phyloP scores from a whole-genome alignment of 2,329 filamentous ascomycete species.

The Xylaria sp. region DNA sequence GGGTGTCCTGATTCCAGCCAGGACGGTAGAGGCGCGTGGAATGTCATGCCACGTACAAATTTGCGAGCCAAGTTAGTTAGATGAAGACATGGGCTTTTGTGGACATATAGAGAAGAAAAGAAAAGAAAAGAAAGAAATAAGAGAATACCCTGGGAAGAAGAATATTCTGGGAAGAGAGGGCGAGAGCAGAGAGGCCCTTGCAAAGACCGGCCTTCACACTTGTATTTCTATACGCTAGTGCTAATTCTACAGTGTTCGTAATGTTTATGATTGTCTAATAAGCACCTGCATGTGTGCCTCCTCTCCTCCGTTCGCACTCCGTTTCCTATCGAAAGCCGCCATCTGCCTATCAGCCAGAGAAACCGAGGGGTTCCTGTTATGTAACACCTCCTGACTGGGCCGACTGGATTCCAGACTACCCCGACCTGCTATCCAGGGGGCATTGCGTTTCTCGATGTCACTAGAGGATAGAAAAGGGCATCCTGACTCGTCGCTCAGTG shows the following conservation, averaged over 20 bases:
- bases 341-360: background rate
- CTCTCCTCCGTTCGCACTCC: background rate
- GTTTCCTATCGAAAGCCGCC: background rate
- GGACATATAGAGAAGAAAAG: slow-evolving; percentile 2
- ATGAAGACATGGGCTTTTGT: background rate
- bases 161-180: slow-evolving; percentile 5
- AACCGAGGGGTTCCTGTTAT: background rate
- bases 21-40: background rate
- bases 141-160: slow-evolving; percentile 19
- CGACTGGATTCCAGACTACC: background rate
- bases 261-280: background rate
- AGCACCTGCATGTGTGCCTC: background rate
- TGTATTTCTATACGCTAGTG: slow-evolving; percentile 13
- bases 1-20: background rate
- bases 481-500: background rate
- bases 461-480: background rate
- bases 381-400: background rate
- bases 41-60: background rate
- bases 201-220: too few species aligned
- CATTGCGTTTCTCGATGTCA: background rate
- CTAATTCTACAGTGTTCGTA: slow-evolving; percentile 2
- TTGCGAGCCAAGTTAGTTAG: background rate
- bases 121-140: slow-evolving; percentile 1
- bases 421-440: background rate
- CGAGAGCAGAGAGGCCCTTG: too few species aligned